Percentiles rank a stretch among this genome's conserved stretches.
These are phyloP conservation scores for Yueomyces sinensis DNA, from an alignment of 805 yeast genomes.

Conservation along the genomic window DNA sequence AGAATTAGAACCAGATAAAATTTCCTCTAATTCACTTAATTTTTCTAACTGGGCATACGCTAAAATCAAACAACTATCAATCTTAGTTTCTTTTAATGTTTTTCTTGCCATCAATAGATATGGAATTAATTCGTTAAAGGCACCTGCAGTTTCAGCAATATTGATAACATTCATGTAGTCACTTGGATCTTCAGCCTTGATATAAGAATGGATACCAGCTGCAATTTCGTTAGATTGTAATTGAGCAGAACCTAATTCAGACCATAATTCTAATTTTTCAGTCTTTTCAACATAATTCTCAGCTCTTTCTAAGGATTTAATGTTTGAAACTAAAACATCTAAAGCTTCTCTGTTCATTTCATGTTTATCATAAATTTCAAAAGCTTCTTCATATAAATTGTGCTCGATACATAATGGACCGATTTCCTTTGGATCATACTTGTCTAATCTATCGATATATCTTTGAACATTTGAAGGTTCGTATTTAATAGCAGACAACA, in stretches of 20 bases:
- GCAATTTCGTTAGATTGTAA: conserved; percentile 83
- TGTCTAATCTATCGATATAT: conserved; percentile 81
- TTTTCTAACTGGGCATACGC: conserved; percentile 72
- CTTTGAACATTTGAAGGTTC: conserved; percentile 74
- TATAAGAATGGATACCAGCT: conserved; percentile 85
- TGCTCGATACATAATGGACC: conserved; percentile 86
- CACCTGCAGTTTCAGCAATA: conserved; percentile 89
- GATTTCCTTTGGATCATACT: conserved; percentile 86
- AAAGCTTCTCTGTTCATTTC: conserved; percentile 69
- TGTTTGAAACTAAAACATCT: conserved; percentile 81
- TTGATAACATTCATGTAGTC: conserved; percentile 88
- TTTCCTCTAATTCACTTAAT: conserved; percentile 68
- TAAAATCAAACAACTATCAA: conserved; percentile 85
- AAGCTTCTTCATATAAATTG: conserved; percentile 85
- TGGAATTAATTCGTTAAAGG: conserved; percentile 82
- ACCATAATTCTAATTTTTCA: conserved; percentile 81
- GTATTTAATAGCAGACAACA: conserved; percentile 91
- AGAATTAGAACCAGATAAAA: conserved; percentile 77
- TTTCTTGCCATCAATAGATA: conserved; percentile 87
- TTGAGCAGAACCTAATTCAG: conserved; percentile 91
- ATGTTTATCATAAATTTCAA: conserved; percentile 78
- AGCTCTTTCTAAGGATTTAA: conserved; percentile 91
- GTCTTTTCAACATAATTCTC: conserved; percentile 84
- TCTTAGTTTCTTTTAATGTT: conserved; percentile 76
- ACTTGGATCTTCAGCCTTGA: conserved; percentile 81